phyloP scores from a whole-genome alignment of 192 early-diverging fungal genomes.

The Martensiomyces pterosporus region DNA sequence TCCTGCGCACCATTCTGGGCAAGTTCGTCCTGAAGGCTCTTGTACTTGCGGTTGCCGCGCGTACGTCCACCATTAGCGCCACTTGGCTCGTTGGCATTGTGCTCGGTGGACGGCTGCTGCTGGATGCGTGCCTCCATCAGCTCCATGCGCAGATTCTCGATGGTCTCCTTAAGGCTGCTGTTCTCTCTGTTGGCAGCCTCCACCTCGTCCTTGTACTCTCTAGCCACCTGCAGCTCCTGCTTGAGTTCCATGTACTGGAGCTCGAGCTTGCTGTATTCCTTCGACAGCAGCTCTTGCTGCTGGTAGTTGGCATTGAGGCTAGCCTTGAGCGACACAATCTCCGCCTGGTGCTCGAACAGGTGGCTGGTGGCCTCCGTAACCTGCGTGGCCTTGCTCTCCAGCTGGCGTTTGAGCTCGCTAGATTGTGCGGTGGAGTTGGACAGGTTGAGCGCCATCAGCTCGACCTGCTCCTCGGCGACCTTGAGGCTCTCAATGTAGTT shows the following conservation, averaged over 20 bases:
- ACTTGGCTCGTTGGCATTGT: background rate
- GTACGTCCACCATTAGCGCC: constrained; percentile 1
- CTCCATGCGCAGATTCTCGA: constrained; percentile 28
- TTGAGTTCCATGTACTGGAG: constrained; percentile 20
- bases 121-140: constrained; percentile 27
- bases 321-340: constrained; percentile 24
- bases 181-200: constrained; percentile 19
- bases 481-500: constrained; percentile 20
- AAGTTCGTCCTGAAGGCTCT: constrained; percentile 42
- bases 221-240: constrained; percentile 26
- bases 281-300: constrained; percentile 18
- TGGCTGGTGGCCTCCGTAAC: constrained; percentile 15
- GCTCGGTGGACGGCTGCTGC: constrained; percentile 2
- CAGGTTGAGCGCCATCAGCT: constrained; percentile 24
- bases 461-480: constrained; percentile 29
- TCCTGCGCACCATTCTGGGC: constrained; percentile 15
- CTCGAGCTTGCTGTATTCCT: constrained; percentile 29
- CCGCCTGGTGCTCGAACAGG: constrained; percentile 21
- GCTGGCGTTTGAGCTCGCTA: constrained; percentile 25
- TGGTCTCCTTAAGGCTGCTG: constrained; percentile 16
- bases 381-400: constrained; percentile 24
- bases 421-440: constrained; percentile 29
- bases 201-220: constrained; percentile 25
- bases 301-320: constrained; percentile 23
- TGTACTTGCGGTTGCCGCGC: constrained; percentile 14